phyloP scores from a whole-genome alignment of 257 asterid genomes.

The Anisodus acutangulus region DNA sequence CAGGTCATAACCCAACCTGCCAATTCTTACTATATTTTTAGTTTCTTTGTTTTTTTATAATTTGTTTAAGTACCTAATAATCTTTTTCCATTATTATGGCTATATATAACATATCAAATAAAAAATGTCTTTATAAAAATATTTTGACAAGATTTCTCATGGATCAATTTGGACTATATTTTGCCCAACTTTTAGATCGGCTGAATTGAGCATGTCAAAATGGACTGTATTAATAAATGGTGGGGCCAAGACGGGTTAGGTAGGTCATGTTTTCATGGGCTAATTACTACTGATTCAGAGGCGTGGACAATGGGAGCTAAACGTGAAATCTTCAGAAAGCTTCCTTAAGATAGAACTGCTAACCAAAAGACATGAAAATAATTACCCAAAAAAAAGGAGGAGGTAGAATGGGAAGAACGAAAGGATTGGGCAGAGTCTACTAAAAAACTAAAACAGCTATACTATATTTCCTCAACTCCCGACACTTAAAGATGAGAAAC shows the following conservation, averaged over 20 bases:
- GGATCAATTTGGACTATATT: background rate
- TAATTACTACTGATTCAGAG: background rate
- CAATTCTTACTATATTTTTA: background rate
- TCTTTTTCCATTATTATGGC: background rate
- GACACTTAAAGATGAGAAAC: conserved; percentile 16
- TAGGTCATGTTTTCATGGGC: background rate
- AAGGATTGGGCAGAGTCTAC: background rate
- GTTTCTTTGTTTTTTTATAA: background rate
- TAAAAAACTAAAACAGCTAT: background rate
- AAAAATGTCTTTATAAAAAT: background rate
- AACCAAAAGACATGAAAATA: conserved; percentile 15
- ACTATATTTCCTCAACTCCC: background rate
- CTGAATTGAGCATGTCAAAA: background rate
- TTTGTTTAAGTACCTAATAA: background rate
- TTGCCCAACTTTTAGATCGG: background rate
- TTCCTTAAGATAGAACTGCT: background rate
- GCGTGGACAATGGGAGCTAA: conserved; percentile 8
- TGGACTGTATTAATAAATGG: background rate
- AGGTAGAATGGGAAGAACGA: background rate
- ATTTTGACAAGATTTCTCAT: background rate
- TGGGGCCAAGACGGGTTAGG: background rate
- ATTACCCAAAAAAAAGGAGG: background rate
- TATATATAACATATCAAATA: background rate
- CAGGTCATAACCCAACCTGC: background rate
- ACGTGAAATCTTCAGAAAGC: background rate